A percentile compares a stretch with the other conserved stretches of the same genome.
Conservation (phyloP, 768 basidiomycete genomes). For the Naganishia vishniacii region DNA sequence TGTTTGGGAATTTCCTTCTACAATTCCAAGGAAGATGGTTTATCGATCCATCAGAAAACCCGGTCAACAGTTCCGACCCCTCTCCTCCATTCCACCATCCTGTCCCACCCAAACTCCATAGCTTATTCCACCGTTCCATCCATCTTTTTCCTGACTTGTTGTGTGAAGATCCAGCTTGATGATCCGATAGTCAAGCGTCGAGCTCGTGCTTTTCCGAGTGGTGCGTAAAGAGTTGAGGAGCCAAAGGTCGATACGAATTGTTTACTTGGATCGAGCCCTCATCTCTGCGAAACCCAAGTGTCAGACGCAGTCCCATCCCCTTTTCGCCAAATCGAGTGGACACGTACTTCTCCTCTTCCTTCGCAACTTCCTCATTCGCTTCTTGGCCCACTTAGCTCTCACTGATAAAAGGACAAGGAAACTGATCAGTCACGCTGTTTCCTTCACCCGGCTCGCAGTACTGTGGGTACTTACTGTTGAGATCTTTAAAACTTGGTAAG, state of each 20-base stretch:
- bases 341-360: conserved; percentile 30
- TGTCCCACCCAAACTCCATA: not conserved
- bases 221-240: not conserved
- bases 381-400: conserved; percentile 33
- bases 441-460: too few species aligned
- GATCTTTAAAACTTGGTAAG: conserved; percentile 11
- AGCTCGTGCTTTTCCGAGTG: not conserved
- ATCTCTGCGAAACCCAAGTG: conserved; percentile 18
- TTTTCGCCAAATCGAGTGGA: too few species aligned
- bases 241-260: conserved; percentile 20
- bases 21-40: conserved; percentile 14
- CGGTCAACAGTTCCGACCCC: not conserved
- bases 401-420: not conserved
- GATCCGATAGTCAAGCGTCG: not conserved
- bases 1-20: conserved; percentile 1
- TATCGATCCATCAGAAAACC: conserved; percentile 10
- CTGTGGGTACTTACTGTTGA: conserved; percentile 8
- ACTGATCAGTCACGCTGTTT: not conserved
- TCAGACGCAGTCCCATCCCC: too few species aligned
- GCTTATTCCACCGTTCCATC: not conserved
- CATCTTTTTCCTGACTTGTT: conserved; percentile 14
- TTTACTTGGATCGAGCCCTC: conserved; percentile 32
- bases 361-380: conserved; percentile 29
- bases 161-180: conserved; percentile 3
- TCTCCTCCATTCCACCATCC: conserved; percentile 15